Evolutionary conservation across 2,329 filamentous ascomycete species (phyloP).

Genomic region (Sporothrix brunneoviolacea): DNA sequence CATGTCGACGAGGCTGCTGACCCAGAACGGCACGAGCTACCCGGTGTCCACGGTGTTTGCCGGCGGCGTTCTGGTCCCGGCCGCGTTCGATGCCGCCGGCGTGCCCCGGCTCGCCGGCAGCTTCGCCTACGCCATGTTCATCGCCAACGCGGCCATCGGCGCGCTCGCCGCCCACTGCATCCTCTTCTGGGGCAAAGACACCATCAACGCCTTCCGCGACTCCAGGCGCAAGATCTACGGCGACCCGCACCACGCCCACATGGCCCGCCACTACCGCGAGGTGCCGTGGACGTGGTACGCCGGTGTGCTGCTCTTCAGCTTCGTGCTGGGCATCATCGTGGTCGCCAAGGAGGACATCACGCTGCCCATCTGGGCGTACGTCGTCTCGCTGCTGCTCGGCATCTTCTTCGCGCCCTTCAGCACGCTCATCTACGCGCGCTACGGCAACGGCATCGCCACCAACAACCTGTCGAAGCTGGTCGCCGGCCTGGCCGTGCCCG

Average conservation of each 20-base stretch:
- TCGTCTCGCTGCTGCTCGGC: slow-evolving; percentile 38
- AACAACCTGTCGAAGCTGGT: slow-evolving; percentile 54
- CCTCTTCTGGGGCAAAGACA: slow-evolving; percentile 50
- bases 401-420: slow-evolving; percentile 47
- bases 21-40: slow-evolving; percentile 34
- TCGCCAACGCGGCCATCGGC: slow-evolving; percentile 52
- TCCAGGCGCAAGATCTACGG: slow-evolving; percentile 35
- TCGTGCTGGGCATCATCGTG: slow-evolving; percentile 40
- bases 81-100: slow-evolving; percentile 36
- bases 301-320: slow-evolving; percentile 34
- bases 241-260: slow-evolving; percentile 46
- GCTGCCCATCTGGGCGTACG: slow-evolving; percentile 40
- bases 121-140: slow-evolving; percentile 48
- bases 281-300: slow-evolving; percentile 43
- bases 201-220: slow-evolving; percentile 40
- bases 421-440: slow-evolving; percentile 44
- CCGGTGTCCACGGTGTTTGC: slow-evolving; percentile 34
- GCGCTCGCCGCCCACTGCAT: slow-evolving; percentile 45
- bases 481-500: slow-evolving; percentile 44
- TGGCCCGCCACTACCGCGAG: slow-evolving; percentile 47
- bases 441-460: slow-evolving; percentile 51
- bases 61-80: slow-evolving; percentile 35
- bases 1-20: slow-evolving; percentile 45
- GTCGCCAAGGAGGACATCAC: slow-evolving; percentile 40
- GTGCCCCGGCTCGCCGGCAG: slow-evolving; percentile 40